These are phyloP conservation scores for Botrytis paeoniae DNA, from an alignment of 2,329 filamentous ascomycete genomes.

Conservation along the genomic window DNA sequence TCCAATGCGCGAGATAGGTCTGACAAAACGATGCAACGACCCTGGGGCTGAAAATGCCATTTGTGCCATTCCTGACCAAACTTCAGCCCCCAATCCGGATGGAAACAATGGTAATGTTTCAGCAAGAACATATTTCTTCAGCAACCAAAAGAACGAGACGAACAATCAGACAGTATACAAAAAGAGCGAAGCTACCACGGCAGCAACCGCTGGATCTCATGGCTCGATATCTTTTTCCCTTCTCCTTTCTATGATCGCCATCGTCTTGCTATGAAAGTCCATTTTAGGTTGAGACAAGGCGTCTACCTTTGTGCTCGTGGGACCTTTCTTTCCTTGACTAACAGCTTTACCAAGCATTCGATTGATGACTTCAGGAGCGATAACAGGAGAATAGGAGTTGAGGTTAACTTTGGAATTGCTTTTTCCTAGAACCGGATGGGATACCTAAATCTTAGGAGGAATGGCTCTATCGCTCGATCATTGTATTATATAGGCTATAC, in stretches of 20 bases:
- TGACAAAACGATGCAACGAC: conserved; percentile 44
- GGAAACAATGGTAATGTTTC: conserved; percentile 33
- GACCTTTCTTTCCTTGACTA: background rate
- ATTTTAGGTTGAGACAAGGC: background rate
- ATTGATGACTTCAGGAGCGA: background rate
- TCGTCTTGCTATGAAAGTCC: background rate
- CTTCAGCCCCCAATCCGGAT: conserved; percentile 36
- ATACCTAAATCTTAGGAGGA: conserved; percentile 6
- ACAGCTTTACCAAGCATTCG: background rate
- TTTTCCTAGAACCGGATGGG: background rate
- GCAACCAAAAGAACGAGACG: conserved; percentile 45
- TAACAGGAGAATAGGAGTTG: conserved; percentile 8
- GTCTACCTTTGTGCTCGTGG: background rate
- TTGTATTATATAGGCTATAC: background rate
- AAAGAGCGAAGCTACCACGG: conserved; percentile 22
- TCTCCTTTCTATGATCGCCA: conserved; percentile 2
- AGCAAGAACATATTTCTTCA: conserved; percentile 49
- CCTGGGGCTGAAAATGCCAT: conserved; percentile 41
- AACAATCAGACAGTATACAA: conserved; percentile 47
- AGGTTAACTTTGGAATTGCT: background rate
- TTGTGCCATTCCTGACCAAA: conserved; percentile 51
- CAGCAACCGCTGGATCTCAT: background rate
- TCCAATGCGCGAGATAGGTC: conserved; percentile 39
- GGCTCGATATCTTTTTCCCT: background rate
- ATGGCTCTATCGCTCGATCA: background rate